Evolutionary conservation across 1,284 basidiomycete genomes (phyloP).

Genomic region (Fomitopsis palustris): DNA sequence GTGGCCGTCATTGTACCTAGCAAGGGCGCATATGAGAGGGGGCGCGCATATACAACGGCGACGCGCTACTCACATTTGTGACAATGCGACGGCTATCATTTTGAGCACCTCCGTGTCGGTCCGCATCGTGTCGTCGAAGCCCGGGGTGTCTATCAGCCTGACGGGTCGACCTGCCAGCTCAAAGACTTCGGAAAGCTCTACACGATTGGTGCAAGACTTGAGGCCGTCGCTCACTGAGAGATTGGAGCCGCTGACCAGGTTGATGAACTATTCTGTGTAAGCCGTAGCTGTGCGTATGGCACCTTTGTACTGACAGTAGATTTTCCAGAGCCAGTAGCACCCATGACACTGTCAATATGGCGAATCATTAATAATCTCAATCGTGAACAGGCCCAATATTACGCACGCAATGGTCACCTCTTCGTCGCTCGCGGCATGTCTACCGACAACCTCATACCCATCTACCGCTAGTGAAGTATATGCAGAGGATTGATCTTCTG

Average conservation of each 20-base stretch:
- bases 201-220: slow-evolving; percentile 17
- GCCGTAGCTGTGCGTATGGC: not conserved
- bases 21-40: not conserved
- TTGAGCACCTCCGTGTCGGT: slow-evolving; percentile 17
- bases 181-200: slow-evolving; percentile 7
- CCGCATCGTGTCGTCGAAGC: slow-evolving; percentile 20
- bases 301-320: slow-evolving; percentile 14
- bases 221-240: slow-evolving; percentile 25
- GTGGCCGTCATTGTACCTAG: slow-evolving; percentile 35
- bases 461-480: not conserved
- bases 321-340: slow-evolving; percentile 22
- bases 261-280: slow-evolving; percentile 30
- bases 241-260: slow-evolving; percentile 29
- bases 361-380: not conserved
- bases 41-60: not conserved
- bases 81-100: slow-evolving; percentile 11
- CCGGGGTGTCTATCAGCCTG: slow-evolving; percentile 19
- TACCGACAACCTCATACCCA: slow-evolving; percentile 2
- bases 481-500: not conserved
- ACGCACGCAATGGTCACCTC: slow-evolving; percentile 7
- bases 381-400: not conserved
- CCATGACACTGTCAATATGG: slow-evolving; percentile 17
- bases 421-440: not conserved
- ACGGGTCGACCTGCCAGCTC: slow-evolving; percentile 7
- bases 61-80: slow-evolving; percentile 9